phyloP scores from a whole-genome alignment of 129 eudicot genomes.

The Saussurea involucrata region DNA sequence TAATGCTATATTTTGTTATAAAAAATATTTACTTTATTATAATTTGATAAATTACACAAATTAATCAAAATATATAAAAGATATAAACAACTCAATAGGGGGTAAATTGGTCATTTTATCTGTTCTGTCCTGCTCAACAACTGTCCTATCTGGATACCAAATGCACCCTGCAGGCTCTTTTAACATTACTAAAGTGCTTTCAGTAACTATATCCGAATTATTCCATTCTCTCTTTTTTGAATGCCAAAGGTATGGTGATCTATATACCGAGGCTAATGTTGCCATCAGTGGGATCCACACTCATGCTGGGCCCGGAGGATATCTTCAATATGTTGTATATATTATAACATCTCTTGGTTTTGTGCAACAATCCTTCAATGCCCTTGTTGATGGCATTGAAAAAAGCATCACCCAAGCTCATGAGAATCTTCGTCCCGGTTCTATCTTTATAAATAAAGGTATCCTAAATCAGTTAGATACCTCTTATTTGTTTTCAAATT shows the following conservation, averaged over 20 bases:
- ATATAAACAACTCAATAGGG: no score
- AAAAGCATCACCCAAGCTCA: conserved; percentile 89
- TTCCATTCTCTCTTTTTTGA: neutral
- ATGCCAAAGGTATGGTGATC: conserved; percentile 68
- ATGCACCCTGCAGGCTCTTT: neutral
- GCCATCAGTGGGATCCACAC: conserved; percentile 97
- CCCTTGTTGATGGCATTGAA: conserved; percentile 91
- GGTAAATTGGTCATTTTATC: no score
- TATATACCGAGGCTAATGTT: conserved; percentile 80
- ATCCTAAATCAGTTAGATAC: neutral
- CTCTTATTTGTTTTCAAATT: neutral
- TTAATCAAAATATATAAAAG: no score
- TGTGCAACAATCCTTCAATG: conserved; percentile 91
- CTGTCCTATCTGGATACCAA: no score
- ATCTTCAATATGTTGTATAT: conserved; percentile 92
- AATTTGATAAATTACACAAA: no score
- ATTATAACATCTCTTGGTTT: conserved; percentile 96
- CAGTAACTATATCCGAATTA: neutral
- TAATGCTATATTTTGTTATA: no score
- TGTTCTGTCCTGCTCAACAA: no score
- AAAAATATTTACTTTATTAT: no score
- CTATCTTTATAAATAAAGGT: conserved; percentile 83
- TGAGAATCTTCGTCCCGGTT: conserved; percentile 85
- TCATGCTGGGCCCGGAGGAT: conserved; percentile 99
- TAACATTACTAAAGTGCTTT: neutral